A percentile compares a stretch with the other conserved stretches of the same genome.
These are phyloP conservation scores for Lobosporangium transversale DNA, from an alignment of 192 early-diverging fungal genomes.

Conservation along the genomic window DNA sequence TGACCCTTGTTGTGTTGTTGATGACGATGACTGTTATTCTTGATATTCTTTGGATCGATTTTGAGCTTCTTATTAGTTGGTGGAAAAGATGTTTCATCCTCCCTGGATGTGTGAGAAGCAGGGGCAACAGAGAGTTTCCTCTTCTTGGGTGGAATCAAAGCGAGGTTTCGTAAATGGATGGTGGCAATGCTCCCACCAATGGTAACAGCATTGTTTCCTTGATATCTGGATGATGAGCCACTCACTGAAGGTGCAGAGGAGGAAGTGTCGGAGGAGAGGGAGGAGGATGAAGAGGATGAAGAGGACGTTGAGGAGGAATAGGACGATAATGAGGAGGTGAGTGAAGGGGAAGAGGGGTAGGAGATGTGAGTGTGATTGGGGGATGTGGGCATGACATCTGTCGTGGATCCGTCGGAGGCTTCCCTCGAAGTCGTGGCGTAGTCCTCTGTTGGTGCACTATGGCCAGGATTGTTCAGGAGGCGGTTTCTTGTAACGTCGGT, in stretches of 20 bases:
- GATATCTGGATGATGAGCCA: no score
- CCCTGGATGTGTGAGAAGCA: slow-evolving; percentile 5
- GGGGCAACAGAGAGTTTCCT: slow-evolving; percentile 20
- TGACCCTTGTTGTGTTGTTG: not conserved
- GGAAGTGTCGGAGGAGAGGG: slow-evolving; percentile 2
- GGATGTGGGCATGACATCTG: slow-evolving; percentile 6
- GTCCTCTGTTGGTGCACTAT: no score
- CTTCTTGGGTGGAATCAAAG: slow-evolving; percentile 19
- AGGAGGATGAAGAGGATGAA: slow-evolving; percentile 16
- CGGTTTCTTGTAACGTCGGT: slow-evolving; percentile 14
- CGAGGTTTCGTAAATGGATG: slow-evolving; percentile 22
- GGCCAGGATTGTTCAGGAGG: slow-evolving; percentile 1
- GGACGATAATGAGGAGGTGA: slow-evolving; percentile 29
- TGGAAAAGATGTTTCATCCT: not conserved
- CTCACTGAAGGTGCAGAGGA: not conserved
- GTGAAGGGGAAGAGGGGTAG: slow-evolving; percentile 25
- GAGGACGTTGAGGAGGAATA: slow-evolving; percentile 19
- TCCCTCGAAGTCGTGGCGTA: not conserved
- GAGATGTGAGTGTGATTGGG: slow-evolving; percentile 2
- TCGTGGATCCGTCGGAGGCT: slow-evolving; percentile 3
- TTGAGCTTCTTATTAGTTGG: not conserved
- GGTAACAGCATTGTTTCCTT: slow-evolving; percentile 22
- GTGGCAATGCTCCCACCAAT: slow-evolving; percentile 27
- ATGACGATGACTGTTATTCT: not conserved
- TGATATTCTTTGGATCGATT: not conserved